A percentile compares a stretch with the other conserved stretches of the same genome.
These are phyloP conservation scores for Aphanomyces cochlioides DNA, from an alignment of 352 stramenopile species.

Conservation along the genomic window DNA sequence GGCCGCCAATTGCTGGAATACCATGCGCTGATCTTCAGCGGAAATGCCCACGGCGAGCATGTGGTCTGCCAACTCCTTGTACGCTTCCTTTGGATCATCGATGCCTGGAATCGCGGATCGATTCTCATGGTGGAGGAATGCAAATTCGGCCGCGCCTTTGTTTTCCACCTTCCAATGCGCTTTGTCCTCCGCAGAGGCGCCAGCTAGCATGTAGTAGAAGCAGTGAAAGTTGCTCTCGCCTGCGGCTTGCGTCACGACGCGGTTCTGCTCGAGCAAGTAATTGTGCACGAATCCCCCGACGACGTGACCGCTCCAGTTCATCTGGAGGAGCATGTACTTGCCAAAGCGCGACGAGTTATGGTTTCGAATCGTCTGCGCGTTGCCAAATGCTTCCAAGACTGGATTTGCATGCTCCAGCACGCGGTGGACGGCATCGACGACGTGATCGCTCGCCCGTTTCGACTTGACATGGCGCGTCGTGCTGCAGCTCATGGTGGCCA, in stretches of 20 bases:
- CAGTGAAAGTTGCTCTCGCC: conserved; percentile 92
- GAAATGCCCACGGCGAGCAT: conserved; percentile 57
- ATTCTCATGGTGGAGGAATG: conserved; percentile 52
- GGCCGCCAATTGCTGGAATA: conserved; percentile 74
- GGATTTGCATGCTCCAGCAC: conserved; percentile 45
- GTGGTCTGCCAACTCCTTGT: conserved; percentile 26
- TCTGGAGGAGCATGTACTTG: conserved; percentile 85
- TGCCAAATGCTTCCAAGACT: conserved; percentile 81
- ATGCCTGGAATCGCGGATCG: conserved; percentile 54
- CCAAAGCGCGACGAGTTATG: conserved; percentile 84
- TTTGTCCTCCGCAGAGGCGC: conserved; percentile 49
- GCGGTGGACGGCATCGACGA: conserved; percentile 29
- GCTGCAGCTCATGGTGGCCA: conserved; percentile 73
- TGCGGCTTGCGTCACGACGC: conserved; percentile 79
- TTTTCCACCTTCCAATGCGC: conserved; percentile 52
- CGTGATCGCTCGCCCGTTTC: conserved; percentile 36
- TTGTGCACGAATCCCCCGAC: conserved; percentile 81
- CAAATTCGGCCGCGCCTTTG: conserved; percentile 44
- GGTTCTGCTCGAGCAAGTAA: conserved; percentile 90
- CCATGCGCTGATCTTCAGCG: conserved; percentile 57
- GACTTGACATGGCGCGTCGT: conserved; percentile 39
- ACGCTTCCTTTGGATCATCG: conserved; percentile 62
- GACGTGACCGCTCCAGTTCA: conserved; percentile 75
- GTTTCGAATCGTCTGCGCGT: conserved; percentile 84
- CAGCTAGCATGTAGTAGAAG: conserved; percentile 90